Conservation (phyloP, 441 rosid species). For the Hypseocharis bilobata region DNA sequence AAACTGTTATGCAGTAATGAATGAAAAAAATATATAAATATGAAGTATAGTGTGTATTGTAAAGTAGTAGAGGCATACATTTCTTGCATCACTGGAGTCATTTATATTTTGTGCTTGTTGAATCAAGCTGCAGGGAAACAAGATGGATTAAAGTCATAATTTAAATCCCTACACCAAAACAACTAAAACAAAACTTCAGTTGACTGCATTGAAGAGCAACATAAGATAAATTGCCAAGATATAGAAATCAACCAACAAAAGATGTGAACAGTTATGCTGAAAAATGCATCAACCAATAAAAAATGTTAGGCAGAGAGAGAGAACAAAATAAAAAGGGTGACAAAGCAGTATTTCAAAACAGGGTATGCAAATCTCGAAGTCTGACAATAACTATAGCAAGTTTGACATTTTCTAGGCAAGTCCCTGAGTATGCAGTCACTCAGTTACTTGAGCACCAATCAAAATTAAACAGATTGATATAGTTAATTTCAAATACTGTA, state of each 20-base stretch:
- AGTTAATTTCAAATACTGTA: background rate
- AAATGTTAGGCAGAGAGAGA: background rate
- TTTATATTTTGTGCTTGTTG: constrained; percentile 47
- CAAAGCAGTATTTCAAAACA: too few relatives aligned
- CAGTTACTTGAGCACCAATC: background rate
- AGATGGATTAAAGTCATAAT: constrained; percentile 12
- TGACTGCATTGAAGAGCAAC: background rate
- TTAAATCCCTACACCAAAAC: constrained; percentile 17
- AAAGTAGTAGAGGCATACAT: constrained; percentile 34
- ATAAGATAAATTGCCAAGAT: too few relatives aligned
- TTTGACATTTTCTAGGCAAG: background rate
- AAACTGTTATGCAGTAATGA: background rate
- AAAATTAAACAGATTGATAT: background rate
- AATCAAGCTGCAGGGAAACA: constrained; percentile 42
- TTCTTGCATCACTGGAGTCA: constrained; percentile 38
- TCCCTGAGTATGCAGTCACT: background rate
- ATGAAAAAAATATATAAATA: constrained; percentile 9
- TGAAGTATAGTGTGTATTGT: constrained; percentile 6
- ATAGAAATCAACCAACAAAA: background rate
- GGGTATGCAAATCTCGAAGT: too few relatives aligned
- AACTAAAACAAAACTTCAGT: background rate
- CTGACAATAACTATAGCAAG: background rate
- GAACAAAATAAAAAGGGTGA: too few relatives aligned
- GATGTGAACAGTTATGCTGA: background rate
- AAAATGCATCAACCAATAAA: background rate